Percentiles rank a stretch among this genome's conserved stretches.
phyloP scores from a whole-genome alignment of 176 grass and related monocot genomes.

The Lolium multiflorum region DNA sequence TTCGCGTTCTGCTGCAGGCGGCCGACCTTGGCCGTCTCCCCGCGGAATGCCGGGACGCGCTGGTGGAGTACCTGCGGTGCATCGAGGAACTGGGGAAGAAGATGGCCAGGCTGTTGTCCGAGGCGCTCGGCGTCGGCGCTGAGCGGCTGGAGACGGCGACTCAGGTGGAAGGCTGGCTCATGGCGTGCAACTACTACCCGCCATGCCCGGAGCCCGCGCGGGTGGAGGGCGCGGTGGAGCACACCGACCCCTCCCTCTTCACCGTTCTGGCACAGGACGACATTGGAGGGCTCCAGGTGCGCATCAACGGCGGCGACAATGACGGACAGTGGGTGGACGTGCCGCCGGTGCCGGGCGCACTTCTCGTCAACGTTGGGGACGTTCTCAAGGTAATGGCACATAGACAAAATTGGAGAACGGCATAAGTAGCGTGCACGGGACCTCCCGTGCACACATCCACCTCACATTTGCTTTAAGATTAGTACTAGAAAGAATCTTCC shows the following conservation, averaged over 20 bases:
- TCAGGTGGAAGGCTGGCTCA: slow-evolving; percentile 45
- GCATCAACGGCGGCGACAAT: background rate
- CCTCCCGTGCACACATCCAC: no score
- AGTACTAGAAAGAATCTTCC: no score
- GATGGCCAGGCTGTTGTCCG: slow-evolving; percentile 46
- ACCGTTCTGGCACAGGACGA: slow-evolving; percentile 40
- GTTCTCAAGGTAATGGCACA: slow-evolving; percentile 48
- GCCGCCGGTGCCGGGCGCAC: slow-evolving; percentile 30
- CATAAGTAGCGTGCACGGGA: no score
- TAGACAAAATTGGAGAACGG: background rate
- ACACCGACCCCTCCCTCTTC: slow-evolving; percentile 58
- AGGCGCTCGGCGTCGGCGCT: slow-evolving; percentile 43
- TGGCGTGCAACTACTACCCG: slow-evolving; percentile 71
- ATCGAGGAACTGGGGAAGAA: slow-evolving; percentile 26
- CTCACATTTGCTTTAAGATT: no score
- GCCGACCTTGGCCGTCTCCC: slow-evolving; percentile 43
- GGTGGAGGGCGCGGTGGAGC: slow-evolving; percentile 41
- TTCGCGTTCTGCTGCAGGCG: slow-evolving; percentile 12
- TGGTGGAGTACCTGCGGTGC: slow-evolving; percentile 43
- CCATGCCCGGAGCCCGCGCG: slow-evolving; percentile 52
- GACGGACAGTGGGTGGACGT: slow-evolving; percentile 49
- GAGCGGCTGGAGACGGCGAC: background rate
- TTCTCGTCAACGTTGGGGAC: slow-evolving; percentile 61
- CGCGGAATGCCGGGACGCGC: slow-evolving; percentile 7
- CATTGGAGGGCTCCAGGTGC: slow-evolving; percentile 41